These are phyloP conservation scores for Xeromyces bisporus DNA, from an alignment of 495 filamentous ascomycete species.

Conservation along the genomic window DNA sequence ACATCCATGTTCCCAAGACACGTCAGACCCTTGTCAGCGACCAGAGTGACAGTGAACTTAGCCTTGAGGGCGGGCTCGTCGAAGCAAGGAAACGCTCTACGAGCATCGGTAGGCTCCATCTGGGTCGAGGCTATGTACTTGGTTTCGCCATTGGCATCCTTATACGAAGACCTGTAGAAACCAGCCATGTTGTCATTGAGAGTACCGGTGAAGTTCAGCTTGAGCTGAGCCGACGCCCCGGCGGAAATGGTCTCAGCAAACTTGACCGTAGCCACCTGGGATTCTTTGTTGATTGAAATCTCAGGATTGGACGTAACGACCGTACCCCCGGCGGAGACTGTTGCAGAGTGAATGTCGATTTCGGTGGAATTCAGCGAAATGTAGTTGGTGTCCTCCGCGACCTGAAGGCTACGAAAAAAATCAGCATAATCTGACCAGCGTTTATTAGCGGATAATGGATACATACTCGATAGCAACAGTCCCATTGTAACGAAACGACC, in stretches of 20 bases:
- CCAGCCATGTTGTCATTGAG: slow-evolving; percentile 54
- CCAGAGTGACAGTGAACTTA: slow-evolving; percentile 45
- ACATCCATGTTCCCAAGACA: slow-evolving; percentile 59
- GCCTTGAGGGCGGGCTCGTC: slow-evolving; percentile 57
- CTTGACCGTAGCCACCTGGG: slow-evolving; percentile 42
- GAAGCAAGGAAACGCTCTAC: slow-evolving; percentile 52
- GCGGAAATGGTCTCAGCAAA: slow-evolving; percentile 40
- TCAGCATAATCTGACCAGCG: slow-evolving; percentile 1
- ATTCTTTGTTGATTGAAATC: slow-evolving; percentile 37
- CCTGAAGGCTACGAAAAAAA: slow-evolving; percentile 43
- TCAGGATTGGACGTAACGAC: slow-evolving; percentile 35
- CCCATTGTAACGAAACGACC: slow-evolving; percentile 46
- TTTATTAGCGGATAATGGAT: not conserved
- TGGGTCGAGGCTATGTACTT: slow-evolving; percentile 48
- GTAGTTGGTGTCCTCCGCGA: slow-evolving; percentile 67
- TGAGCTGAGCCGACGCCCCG: slow-evolving; percentile 42
- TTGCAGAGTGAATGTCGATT: slow-evolving; percentile 64
- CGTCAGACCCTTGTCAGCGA: slow-evolving; percentile 44
- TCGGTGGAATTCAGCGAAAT: slow-evolving; percentile 80
- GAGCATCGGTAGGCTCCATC: slow-evolving; percentile 51
- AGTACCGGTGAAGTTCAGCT: slow-evolving; percentile 41
- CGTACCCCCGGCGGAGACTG: slow-evolving; percentile 33
- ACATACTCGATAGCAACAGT: slow-evolving; percentile 47
- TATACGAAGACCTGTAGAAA: slow-evolving; percentile 53
- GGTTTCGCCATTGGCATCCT: slow-evolving; percentile 34